A percentile compares a stretch with the other conserved stretches of the same genome.
Conservation (phyloP, 2,329 filamentous ascomycete species). For the Talaromyces marneffei region DNA sequence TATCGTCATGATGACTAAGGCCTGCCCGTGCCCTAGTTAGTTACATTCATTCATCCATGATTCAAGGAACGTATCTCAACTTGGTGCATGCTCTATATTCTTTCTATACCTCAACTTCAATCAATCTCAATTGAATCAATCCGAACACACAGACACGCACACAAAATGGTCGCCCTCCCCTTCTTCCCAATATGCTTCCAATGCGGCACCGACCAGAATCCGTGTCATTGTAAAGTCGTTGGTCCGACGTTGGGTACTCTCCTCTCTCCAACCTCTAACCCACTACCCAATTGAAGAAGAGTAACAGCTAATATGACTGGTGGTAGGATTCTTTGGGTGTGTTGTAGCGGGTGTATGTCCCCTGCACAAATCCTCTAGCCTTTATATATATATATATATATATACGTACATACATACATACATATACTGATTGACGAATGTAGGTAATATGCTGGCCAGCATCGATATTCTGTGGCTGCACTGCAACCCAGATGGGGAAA, state of each 20-base stretch:
- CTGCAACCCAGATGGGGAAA: conserved; percentile 49
- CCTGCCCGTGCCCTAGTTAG: not conserved
- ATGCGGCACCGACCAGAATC: conserved; percentile 53
- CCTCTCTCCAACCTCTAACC: conserved; percentile 8
- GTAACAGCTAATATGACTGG: not conserved
- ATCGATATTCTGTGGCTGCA: conserved; percentile 53
- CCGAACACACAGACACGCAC: not conserved
- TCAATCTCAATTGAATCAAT: not conserved
- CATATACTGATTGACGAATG: no score
- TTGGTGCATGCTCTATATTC: not conserved
- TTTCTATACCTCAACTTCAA: not conserved
- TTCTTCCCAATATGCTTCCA: conserved; percentile 51
- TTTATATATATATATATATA: not conserved
- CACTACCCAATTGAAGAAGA: not conserved
- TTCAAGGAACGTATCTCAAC: no score
- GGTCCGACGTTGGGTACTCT: conserved; percentile 50
- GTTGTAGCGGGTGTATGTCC: conserved; percentile 11
- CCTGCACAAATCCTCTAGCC: not conserved
- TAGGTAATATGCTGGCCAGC: conserved; percentile 43
- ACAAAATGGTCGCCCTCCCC: conserved; percentile 41
- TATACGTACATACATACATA: no score
- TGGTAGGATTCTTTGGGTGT: conserved; percentile 9
- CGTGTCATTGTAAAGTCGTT: conserved; percentile 53
- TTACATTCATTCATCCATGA: no score
- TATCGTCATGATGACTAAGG: conserved; percentile 16